Evolutionary conservation across 345 rosid species (phyloP).

Genomic region (Citrus sinensis): DVS_A1.0 CM039164.1:29091501-29092000

Average conservation of each 20-base stretch:
- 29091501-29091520: too few relatives aligned
- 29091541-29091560: neutral
- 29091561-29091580: conserved; percentile 65
- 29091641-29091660: conserved; percentile 84
- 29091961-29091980: too few relatives aligned
- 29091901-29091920: too few relatives aligned
- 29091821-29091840: neutral
- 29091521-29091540: conserved; percentile 6
- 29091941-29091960: too few relatives aligned
- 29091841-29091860: neutral
- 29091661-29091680: conserved; percentile 98
- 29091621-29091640: conserved; percentile 62
- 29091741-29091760: neutral
- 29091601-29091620: conserved; percentile 76
- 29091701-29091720: neutral
- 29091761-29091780: too few relatives aligned
- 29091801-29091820: neutral
- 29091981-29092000: neutral
- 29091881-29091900: neutral
- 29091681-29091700: conserved; percentile 78
- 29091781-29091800: neutral
- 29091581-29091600: conserved; percentile 69
- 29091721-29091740: neutral
- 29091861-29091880: neutral
- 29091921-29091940: too few relatives aligned